Conservation (phyloP, 192 early-diverging fungal genomes). For the Piromyces sp. region DNA sequence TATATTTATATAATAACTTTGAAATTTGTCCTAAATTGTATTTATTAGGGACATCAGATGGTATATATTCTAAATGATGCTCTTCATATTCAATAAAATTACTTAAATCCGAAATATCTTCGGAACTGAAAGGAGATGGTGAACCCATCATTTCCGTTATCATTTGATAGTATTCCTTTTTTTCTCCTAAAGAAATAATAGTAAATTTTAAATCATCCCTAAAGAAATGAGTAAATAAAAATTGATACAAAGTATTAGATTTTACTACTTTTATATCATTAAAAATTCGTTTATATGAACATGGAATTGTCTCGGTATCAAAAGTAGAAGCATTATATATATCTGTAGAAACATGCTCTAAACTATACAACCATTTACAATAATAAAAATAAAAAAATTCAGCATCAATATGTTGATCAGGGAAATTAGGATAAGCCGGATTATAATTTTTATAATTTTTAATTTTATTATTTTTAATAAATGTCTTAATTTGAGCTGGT, state of each 20-base stretch:
- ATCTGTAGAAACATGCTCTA: background rate
- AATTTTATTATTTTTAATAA: background rate
- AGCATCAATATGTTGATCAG: background rate
- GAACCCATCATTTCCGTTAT: background rate
- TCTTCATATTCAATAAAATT: background rate
- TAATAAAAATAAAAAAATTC: background rate
- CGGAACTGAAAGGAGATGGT: background rate
- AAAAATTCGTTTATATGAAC: background rate
- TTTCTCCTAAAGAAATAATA: background rate
- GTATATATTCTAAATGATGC: background rate
- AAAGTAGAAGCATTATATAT: background rate
- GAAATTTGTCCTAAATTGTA: background rate
- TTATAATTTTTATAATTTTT: too few species aligned
- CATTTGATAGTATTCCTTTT: background rate
- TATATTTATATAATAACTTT: background rate
- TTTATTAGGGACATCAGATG: background rate
- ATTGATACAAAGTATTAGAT: background rate
- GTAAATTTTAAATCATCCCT: background rate
- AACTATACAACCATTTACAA: background rate
- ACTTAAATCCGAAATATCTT: background rate
- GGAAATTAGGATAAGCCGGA: background rate
- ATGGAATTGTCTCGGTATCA: background rate
- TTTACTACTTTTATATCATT: background rate
- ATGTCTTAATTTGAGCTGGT: background rate
- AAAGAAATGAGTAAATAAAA: background rate